These are phyloP conservation scores for Punica granatum DNA, from an alignment of 345 rosid genomes.

Conservation along the genomic window DNA sequence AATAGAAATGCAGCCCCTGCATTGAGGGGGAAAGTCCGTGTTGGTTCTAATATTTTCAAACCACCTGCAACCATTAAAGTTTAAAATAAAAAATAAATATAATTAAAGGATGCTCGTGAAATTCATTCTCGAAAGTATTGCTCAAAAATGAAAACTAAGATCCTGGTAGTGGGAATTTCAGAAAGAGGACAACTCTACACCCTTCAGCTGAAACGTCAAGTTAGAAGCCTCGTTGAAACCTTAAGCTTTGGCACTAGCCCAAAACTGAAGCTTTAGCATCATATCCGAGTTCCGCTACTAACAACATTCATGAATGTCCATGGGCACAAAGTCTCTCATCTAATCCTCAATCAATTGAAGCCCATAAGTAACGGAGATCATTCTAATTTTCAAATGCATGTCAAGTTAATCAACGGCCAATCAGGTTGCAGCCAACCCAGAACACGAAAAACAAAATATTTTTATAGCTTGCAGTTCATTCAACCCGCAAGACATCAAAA, in stretches of 20 bases:
- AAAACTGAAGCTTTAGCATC: no score
- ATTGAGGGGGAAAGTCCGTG: neutral
- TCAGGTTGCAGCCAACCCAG: neutral
- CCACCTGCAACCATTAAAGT: conserved; percentile 27
- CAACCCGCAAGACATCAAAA: neutral
- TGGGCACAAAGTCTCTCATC: no score
- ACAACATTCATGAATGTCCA: no score
- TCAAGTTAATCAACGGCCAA: no score
- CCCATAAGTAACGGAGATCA: no score
- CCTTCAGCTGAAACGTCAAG: neutral
- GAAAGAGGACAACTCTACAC: no score
- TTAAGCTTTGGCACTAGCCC: neutral
- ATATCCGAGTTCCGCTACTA: no score
- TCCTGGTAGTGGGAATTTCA: neutral
- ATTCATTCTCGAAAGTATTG: neutral
- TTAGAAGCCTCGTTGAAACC: neutral
- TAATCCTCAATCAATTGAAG: no score
- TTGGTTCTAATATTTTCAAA: neutral
- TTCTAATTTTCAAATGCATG: no score
- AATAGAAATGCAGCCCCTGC: conserved; percentile 1
- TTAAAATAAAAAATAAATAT: conserved; percentile 8
- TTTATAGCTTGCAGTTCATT: neutral
- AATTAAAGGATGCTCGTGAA: neutral
- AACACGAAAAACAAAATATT: neutral
- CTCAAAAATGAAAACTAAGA: neutral